Evolutionary conservation across 2,329 filamentous ascomycete species (phyloP).

Genomic region (Chalaropsis ovoidea): DNA sequence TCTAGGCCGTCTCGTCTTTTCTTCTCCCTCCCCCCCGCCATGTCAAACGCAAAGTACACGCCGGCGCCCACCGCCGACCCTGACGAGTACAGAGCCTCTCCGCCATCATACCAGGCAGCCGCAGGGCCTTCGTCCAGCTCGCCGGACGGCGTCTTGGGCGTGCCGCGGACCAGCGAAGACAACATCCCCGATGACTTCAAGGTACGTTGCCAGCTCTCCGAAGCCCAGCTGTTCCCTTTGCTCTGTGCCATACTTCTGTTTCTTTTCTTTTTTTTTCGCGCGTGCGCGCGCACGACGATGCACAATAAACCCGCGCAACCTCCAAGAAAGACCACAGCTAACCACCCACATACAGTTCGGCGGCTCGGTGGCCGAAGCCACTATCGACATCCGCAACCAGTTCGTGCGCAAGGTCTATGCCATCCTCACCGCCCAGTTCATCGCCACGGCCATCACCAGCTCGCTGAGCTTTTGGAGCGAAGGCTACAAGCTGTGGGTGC

Average conservation of each 20-base stretch:
- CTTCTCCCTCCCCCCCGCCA: conserved; percentile 31
- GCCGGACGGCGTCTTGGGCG: conserved; percentile 48
- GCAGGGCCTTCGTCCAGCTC: conserved; percentile 44
- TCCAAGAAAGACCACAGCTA: neutral
- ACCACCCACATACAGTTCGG: conserved; percentile 55
- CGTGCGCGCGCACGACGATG: neutral
- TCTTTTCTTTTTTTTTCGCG: neutral
- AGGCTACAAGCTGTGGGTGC: conserved; percentile 77
- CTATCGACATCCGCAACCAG: conserved; percentile 90
- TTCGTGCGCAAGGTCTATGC: conserved; percentile 97
- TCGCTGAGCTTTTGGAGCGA: conserved; percentile 75
- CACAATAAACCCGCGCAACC: neutral
- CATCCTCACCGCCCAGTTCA: conserved; percentile 88
- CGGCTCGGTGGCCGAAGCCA: conserved; percentile 84
- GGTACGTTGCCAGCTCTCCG: conserved; percentile 36
- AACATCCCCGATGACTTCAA: conserved; percentile 97
- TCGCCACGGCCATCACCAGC: conserved; percentile 72
- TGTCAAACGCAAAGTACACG: conserved; percentile 75
- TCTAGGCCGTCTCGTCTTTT: neutral
- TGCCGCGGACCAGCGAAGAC: conserved; percentile 70
- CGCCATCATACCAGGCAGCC: conserved; percentile 62
- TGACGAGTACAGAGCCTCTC: conserved; percentile 67
- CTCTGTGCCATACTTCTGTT: too few species aligned
- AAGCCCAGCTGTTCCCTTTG: neutral
- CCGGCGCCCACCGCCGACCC: conserved; percentile 79